Evolutionary conservation across 129 eudicot genomes (phyloP).

Genomic region (Artemisia argyi): DNA sequence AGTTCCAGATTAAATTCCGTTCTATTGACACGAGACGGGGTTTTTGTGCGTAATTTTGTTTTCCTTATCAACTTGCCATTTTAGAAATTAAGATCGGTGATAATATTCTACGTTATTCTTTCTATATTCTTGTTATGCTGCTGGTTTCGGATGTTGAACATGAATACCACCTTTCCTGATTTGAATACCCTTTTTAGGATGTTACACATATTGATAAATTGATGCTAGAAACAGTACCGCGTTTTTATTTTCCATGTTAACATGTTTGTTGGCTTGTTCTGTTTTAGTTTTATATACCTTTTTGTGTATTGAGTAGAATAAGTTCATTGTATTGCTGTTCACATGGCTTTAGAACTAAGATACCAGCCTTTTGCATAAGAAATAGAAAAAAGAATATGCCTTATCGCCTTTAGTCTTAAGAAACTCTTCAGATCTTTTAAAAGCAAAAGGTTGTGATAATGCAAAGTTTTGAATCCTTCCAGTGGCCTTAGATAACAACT

Average conservation of each 20-base stretch:
- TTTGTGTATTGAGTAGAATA: neutral
- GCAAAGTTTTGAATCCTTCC: neutral
- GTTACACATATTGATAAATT: conserved; percentile 16
- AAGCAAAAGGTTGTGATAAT: conserved; percentile 9
- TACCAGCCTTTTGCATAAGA: conserved; percentile 6
- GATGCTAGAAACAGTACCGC: neutral
- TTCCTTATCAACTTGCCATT: conserved; percentile 7
- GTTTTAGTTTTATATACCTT: neutral
- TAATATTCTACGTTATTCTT: neutral
- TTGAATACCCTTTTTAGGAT: neutral
- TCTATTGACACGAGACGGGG: neutral
- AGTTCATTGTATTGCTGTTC: neutral
- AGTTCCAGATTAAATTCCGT: neutral
- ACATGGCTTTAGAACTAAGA: conserved; percentile 26
- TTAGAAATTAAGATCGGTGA: conserved; percentile 17
- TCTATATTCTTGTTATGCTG: neutral
- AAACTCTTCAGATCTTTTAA: conserved; percentile 1
- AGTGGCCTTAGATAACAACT: neutral
- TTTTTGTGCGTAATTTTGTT: conserved; percentile 18
- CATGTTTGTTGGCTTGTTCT: neutral
- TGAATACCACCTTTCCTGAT: neutral
- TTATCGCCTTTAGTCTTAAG: conserved; percentile 11
- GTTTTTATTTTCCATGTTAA: conserved; percentile 8
- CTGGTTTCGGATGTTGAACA: neutral
- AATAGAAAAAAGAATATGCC: conserved; percentile 1